A percentile compares a stretch with the other conserved stretches of the same genome.
These are phyloP conservation scores for Erodium maritimum DNA, from an alignment of 345 rosid genomes.

Conservation along the genomic window DNA sequence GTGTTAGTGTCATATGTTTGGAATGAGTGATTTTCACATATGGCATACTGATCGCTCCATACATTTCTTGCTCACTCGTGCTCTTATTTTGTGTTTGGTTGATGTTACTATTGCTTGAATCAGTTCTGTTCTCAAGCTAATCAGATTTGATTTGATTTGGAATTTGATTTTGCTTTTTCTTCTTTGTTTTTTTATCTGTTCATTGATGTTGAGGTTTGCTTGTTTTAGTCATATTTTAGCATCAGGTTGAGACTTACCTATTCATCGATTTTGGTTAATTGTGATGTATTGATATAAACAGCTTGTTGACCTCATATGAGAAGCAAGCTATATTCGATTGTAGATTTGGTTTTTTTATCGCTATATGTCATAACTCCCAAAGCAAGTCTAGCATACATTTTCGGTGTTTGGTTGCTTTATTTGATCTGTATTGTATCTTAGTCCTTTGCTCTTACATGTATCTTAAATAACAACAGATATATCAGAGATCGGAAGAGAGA, in stretches of 20 bases:
- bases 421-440: not conserved
- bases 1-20: no score
- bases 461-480: no score
- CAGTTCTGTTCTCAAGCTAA: not conserved
- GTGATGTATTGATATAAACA: not conserved
- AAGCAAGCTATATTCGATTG: no score
- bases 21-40: no score
- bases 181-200: not conserved
- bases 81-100: not conserved
- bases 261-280: not conserved
- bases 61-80: not conserved
- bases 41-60: no score
- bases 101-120: not conserved
- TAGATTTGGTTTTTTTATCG: not conserved
- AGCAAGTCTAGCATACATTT: not conserved
- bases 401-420: not conserved
- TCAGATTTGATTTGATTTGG: not conserved
- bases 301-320: not conserved
- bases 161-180: not conserved
- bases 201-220: not conserved
- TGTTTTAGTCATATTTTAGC: not conserved
- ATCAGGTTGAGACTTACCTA: not conserved
- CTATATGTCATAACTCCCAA: not conserved
- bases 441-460: not conserved
- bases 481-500: conserved; percentile 52